These are phyloP conservation scores for Epichloe festucae DNA, from an alignment of 2,329 filamentous ascomycete genomes.

Conservation along the genomic window DNA sequence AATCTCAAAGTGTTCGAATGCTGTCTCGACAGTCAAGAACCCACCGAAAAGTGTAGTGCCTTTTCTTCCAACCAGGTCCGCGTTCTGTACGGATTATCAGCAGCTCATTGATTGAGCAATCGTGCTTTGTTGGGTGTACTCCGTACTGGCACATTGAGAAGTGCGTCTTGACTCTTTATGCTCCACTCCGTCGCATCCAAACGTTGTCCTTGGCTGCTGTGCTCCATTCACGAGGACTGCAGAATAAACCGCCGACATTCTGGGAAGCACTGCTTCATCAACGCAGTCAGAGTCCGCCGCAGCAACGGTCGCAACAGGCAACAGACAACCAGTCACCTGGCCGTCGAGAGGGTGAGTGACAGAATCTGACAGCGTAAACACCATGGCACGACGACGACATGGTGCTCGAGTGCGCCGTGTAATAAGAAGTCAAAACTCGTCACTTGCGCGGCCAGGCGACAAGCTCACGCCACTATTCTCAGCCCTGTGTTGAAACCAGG, in stretches of 20 bases:
- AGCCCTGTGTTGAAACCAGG: neutral
- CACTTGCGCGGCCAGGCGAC: neutral
- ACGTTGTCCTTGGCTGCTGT: neutral
- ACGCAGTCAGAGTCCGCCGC: too few species aligned
- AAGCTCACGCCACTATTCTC: neutral
- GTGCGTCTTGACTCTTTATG: neutral
- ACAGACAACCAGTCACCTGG: too few species aligned
- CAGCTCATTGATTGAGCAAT: too few species aligned
- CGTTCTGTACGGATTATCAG: too few species aligned
- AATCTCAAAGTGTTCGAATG: too few species aligned
- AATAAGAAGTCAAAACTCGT: neutral
- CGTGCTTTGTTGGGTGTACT: too few species aligned
- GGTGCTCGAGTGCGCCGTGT: neutral
- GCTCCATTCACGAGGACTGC: neutral
- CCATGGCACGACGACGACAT: neutral
- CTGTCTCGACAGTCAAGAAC: too few species aligned
- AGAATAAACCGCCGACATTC: neutral
- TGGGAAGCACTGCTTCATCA: neutral
- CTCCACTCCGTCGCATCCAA: slow-evolving; percentile 1
- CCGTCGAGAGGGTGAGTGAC: too few species aligned
- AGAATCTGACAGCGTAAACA: neutral
- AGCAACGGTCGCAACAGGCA: too few species aligned
- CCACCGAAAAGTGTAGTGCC: too few species aligned
- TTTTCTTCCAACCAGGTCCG: too few species aligned
- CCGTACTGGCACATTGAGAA: too few species aligned